phyloP scores from a whole-genome alignment of 139 green algal species.

The Volvox reticuliferus region DNA sequence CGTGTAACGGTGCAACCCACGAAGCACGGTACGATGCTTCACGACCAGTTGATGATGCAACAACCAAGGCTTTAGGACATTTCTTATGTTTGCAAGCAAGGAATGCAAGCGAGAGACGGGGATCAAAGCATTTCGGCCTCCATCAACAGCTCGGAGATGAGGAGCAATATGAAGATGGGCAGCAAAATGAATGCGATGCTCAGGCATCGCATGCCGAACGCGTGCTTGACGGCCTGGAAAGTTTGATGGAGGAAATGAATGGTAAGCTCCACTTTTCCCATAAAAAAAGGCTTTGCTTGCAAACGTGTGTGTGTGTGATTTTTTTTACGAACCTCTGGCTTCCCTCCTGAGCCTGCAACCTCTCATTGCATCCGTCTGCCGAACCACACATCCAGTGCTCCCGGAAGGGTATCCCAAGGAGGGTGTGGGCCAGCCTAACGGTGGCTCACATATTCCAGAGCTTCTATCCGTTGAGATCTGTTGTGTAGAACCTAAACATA shows the following conservation, averaged over 20 bases:
- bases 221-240: constrained; percentile 27
- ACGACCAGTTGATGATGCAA: no score
- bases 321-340: no score
- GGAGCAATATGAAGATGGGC: background rate
- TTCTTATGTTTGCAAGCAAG: no score
- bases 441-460: background rate
- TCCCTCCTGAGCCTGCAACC: no score
- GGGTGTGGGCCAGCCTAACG: background rate
- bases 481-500: background rate
- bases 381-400: no score
- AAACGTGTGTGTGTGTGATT: no score
- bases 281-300: no score
- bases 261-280: background rate
- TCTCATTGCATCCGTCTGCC: no score
- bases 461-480: background rate
- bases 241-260: constrained; percentile 32
- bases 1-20: background rate
- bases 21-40: background rate
- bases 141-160: background rate
- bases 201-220: background rate
- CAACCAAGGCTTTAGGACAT: no score
- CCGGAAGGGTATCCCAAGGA: background rate
- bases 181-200: background rate
- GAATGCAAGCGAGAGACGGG: no score
- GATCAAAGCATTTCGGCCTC: no score